phyloP scores from a whole-genome alignment of 2,329 filamentous ascomycete species.

The Monascus ruber region DNA sequence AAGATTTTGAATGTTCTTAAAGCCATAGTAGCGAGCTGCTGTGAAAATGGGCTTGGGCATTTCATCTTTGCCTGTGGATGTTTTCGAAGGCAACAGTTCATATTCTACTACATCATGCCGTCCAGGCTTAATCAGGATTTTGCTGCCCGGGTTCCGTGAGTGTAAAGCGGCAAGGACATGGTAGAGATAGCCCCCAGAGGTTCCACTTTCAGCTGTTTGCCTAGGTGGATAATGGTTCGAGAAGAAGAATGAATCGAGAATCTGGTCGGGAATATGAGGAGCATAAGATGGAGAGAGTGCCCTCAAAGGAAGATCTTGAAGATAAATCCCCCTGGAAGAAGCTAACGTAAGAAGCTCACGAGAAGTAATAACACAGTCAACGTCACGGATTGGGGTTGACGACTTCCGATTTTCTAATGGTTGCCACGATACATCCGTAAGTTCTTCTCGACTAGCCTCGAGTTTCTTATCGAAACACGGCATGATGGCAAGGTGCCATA shows the following conservation, averaged over 20 bases:
- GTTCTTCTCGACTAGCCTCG: conserved; percentile 83
- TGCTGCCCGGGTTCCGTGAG: conserved; percentile 57
- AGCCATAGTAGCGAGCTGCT: conserved; percentile 88
- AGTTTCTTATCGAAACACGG: conserved; percentile 99
- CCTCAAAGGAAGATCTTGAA: conserved; percentile 57
- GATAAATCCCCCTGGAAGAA: conserved; percentile 64
- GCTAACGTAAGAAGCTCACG: conserved; percentile 88
- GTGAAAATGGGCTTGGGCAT: conserved; percentile 53
- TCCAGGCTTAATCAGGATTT: conserved; percentile 60
- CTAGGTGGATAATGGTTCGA: conserved; percentile 31
- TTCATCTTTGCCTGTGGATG: not conserved
- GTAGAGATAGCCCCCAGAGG: conserved; percentile 80
- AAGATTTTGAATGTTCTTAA: conserved; percentile 95
- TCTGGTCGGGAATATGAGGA: conserved; percentile 60
- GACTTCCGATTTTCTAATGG: conserved; percentile 19
- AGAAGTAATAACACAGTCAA: conserved; percentile 96
- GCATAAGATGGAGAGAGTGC: conserved; percentile 38
- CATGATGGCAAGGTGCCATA: conserved; percentile 96
- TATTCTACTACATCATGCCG: conserved; percentile 94
- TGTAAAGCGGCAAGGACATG: conserved; percentile 71
- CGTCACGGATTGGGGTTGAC: conserved; percentile 56
- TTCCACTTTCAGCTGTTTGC: conserved; percentile 51
- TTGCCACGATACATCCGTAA: conserved; percentile 69
- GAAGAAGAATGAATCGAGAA: conserved; percentile 64
- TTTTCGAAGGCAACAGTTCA: conserved; percentile 45